Evolutionary conservation across 108 stramenopile genomes (phyloP), one percentile per base, ranked within the genome.

Genomic region (Schizochytrium sp.): DNA sequence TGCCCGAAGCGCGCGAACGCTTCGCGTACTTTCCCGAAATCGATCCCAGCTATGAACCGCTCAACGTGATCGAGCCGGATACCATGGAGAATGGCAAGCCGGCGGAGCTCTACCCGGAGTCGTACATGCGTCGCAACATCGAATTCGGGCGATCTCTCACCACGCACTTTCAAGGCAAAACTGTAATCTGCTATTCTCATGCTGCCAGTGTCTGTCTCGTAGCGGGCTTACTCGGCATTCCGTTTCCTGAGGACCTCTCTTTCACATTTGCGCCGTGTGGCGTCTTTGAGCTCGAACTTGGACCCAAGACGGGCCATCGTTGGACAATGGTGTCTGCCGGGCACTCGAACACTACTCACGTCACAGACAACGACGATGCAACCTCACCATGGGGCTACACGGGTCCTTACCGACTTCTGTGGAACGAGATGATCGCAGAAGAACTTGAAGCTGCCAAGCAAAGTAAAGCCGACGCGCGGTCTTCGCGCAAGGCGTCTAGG

Each of bases 201-300:
- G 76, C 76, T 12, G 76, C 76, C 25, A 83, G 76, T 45, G 76
- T 83, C 23, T 47, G 48, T 28, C 76, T 83, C 51, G 76, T 83
- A 12, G 76, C 76, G 19, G 45, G 48, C n/a, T 16, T 83, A 6
- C 76, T 83, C 76, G 51, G 28, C 6, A n/a, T 47, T 12, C 76
- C 45, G 10, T 53, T 83, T 83, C 63, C 63, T 18, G 63, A 69
- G 21, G 76, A 83, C 28, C 45, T 83, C 51, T 47, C 45, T 45
- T 83, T 83, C 76, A 83, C 19, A 8, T 83, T 83, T 83, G 76
- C 76, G 48, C 76, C 76, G 19, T 83, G 76, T 23, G 76, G 76
- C n/a, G 48, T 83, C 76, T 83, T 53, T 28, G 76, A 83, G 51
- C 76, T 83, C 25, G 76, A 83, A 23, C n/a, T n/a, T 23, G 25